Evolutionary conservation across 1,139 yeast genomes (phyloP), one percentile per base, ranked within the genome.

Genomic region (Saccharomyces hybrid): DNA sequence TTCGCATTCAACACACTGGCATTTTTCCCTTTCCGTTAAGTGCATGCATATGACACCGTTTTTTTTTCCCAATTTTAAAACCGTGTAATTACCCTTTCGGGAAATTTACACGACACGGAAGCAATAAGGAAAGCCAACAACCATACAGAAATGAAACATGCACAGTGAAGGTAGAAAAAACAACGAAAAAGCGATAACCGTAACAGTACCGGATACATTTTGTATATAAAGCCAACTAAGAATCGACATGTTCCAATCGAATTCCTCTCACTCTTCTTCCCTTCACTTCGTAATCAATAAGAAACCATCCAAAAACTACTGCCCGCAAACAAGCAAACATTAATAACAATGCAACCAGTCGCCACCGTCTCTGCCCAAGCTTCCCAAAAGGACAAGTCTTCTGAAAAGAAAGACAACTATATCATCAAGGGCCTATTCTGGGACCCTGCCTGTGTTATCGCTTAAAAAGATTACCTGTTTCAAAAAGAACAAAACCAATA

Each of bases 341-440:
- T 3, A 3, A 20, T 20, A 20, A 20, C 4, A 57, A 65, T 65
- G 69, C 65, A 64, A 60, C 67, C 69, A 56, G 55, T 63, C 55
- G 53, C 62, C 16, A 54, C 56, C 29, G 1, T 20, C 6, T 38
- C 44, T 16, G 51, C 50, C 23, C 62, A 63, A 54, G 68, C 68
- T 32, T 57, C 67, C 46, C 64, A 62, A 60, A 64, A 63, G 54
- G 57, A 62, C 54, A 60, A 55, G 51, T 55, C 64, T 20, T 56
- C 67, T 38, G 70, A 66, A 51, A 64, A 64, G 61, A 65, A 64
- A 51, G 70, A 66, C 56, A 64, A 66, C 58, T 65, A 63, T 56
- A 59, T 62, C 53, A 56, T 62, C 47, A 57, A 56, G 47, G 68
- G 68, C 14, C 53, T 56, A 29, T 62, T 56, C 55, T 63, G 65